Conservation (phyloP, 2,329 filamentous ascomycete species). For the Botrytis fabae region DNA sequence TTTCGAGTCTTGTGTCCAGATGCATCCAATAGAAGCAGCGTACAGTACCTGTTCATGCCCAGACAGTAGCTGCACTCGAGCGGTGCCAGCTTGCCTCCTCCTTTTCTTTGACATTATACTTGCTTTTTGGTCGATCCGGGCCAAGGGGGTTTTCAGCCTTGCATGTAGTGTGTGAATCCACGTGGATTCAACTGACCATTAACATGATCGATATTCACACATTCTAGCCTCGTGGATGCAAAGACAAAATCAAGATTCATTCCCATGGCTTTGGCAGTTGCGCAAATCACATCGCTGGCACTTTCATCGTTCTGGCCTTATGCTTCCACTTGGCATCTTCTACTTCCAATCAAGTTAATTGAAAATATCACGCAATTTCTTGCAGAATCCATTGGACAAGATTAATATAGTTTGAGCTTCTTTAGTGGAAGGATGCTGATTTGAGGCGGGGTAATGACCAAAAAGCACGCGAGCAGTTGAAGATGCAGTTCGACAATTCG, state of each 20-base stretch:
- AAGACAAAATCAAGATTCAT: not conserved
- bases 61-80: not conserved
- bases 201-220: slow-evolving; percentile 3
- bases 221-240: slow-evolving; percentile 12
- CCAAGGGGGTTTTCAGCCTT: slow-evolving; percentile 7
- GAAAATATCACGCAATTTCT: slow-evolving; percentile 9
- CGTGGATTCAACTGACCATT: slow-evolving; percentile 5
- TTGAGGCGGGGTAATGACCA: not conserved
- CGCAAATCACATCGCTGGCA: slow-evolving; percentile 8
- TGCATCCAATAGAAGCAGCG: not conserved
- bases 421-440: slow-evolving; percentile 1
- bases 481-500: slow-evolving; percentile 9
- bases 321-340: not conserved
- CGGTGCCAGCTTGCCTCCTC: not conserved
- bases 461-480: not conserved
- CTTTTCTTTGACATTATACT: not conserved
- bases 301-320: not conserved
- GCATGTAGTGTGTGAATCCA: slow-evolving; percentile 14
- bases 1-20: not conserved
- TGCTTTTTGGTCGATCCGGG: not conserved
- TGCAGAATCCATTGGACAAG: not conserved
- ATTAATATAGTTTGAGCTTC: not conserved
- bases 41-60: not conserved
- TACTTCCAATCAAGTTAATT: slow-evolving; percentile 1
- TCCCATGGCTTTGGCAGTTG: not conserved